These are phyloP conservation scores for Fraxinus pennsylvanica DNA, from an alignment of 257 asterid species.

Conservation along the genomic window DNA sequence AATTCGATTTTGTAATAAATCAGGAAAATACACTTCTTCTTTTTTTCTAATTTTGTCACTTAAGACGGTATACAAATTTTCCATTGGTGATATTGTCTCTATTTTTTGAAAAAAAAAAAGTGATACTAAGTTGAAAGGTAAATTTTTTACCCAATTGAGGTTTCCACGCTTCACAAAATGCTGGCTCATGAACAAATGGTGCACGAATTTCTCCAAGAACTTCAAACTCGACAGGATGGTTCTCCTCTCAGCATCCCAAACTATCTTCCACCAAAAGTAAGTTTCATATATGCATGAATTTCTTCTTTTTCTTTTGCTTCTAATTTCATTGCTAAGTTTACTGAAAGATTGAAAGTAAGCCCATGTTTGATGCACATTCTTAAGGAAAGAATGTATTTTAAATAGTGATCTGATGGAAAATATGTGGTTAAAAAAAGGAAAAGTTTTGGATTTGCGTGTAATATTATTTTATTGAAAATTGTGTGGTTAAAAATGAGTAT, in stretches of 20 bases:
- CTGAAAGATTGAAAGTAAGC: not conserved
- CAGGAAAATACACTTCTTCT: no score
- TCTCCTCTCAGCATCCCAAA: conserved; percentile 58
- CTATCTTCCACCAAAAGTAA: conserved; percentile 73
- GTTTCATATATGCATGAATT: not conserved
- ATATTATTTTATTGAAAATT: no score
- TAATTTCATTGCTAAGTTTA: not conserved
- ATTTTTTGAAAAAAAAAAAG: not conserved
- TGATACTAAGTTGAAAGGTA: not conserved
- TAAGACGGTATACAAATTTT: not conserved
- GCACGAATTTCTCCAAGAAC: conserved; percentile 57
- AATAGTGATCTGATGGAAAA: no score
- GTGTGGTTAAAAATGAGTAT: no score
- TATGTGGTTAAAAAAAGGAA: no score
- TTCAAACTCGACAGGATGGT: conserved; percentile 45
- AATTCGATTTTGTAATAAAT: not conserved
- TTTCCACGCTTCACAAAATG: conserved; percentile 63
- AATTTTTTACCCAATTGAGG: conserved; percentile 31
- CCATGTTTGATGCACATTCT: no score
- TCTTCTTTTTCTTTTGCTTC: not conserved
- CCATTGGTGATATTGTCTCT: no score
- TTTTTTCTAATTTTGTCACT: no score
- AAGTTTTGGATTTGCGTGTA: no score
- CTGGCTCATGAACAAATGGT: conserved; percentile 74
- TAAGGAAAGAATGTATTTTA: no score